Evolutionary conservation across 2,329 filamentous ascomycete genomes (phyloP).

Genomic region (Metarhizium guizhouense): DNA sequence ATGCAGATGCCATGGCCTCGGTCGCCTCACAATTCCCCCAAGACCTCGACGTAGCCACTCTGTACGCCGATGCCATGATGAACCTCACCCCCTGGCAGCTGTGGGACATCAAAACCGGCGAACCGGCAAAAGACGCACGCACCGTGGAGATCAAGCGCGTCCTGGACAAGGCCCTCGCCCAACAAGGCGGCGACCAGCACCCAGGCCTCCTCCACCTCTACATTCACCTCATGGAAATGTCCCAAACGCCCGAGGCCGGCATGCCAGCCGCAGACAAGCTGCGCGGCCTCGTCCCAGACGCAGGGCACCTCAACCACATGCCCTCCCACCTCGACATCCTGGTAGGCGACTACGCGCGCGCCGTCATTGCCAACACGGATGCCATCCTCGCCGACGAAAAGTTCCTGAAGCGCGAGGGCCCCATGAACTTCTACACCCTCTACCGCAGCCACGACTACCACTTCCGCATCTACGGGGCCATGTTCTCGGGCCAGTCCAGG

Average conservation of each 20-base stretch:
- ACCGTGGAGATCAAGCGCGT: constrained; percentile 24
- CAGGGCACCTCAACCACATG: constrained; percentile 68
- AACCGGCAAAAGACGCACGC: constrained; percentile 20
- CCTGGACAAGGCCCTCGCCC: constrained; percentile 39
- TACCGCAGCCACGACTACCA: constrained; percentile 70
- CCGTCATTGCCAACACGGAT: constrained; percentile 56
- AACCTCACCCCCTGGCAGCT: constrained; percentile 38
- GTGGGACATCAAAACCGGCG: constrained; percentile 29
- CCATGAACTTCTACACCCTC: constrained; percentile 65
- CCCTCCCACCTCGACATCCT: constrained; percentile 68
- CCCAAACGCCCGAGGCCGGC: constrained; percentile 52
- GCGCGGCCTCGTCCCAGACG: constrained; percentile 56
- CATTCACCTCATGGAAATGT: constrained; percentile 75
- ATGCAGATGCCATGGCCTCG: constrained; percentile 29
- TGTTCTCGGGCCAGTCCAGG: constrained; percentile 61
- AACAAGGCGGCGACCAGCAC: constrained; percentile 36
- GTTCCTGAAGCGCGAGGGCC: constrained; percentile 49
- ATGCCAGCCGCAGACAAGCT: constrained; percentile 52
- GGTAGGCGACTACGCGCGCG: constrained; percentile 59
- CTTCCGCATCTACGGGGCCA: constrained; percentile 66
- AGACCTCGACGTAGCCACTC: constrained; percentile 28
- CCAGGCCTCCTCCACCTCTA: constrained; percentile 67
- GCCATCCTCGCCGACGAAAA: constrained; percentile 61
- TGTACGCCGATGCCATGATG: constrained; percentile 36
- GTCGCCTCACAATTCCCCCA: constrained; percentile 27